Evolutionary conservation across 208 protist genomes (phyloP).

Genomic region (Lotmaria passim): DNA sequence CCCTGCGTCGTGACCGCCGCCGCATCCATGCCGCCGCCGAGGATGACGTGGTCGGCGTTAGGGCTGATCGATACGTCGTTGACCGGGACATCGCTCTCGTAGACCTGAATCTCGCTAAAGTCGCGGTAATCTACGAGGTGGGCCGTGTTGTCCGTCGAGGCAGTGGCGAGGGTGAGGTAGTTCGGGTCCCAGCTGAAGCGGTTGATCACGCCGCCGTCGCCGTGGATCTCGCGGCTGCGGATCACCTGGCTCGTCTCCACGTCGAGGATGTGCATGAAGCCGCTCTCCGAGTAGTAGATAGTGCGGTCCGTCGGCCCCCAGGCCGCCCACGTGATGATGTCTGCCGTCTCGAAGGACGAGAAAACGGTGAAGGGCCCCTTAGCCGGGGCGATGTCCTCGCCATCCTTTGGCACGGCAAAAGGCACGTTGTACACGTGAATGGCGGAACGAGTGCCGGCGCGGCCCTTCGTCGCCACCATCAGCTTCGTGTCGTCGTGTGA

Average conservation of each 20-base stretch:
- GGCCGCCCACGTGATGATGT: slow-evolving; percentile 88
- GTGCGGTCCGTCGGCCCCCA: slow-evolving; percentile 97
- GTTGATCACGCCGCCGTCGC: slow-evolving; percentile 67
- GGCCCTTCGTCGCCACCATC: slow-evolving; percentile 92
- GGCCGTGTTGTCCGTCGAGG: slow-evolving; percentile 94
- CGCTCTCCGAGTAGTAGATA: slow-evolving; percentile 95
- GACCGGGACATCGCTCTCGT: slow-evolving; percentile 95
- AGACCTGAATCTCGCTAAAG: slow-evolving; percentile 94
- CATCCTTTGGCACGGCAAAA: slow-evolving; percentile 53
- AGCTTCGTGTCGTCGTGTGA: slow-evolving; percentile 91
- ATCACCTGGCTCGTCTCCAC: slow-evolving; percentile 87
- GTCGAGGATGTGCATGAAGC: slow-evolving; percentile 93
- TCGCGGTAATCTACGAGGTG: slow-evolving; percentile 95
- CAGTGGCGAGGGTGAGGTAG: slow-evolving; percentile 92
- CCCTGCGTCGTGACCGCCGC: slow-evolving; percentile 94
- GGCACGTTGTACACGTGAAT: slow-evolving; percentile 93
- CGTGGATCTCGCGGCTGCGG: slow-evolving; percentile 69
- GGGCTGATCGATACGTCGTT: slow-evolving; percentile 97
- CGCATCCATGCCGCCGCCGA: slow-evolving; percentile 98
- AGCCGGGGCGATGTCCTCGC: slow-evolving; percentile 64
- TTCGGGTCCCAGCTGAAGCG: slow-evolving; percentile 93
- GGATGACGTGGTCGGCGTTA: slow-evolving; percentile 87
- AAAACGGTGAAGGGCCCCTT: slow-evolving; percentile 71
- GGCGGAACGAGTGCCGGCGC: slow-evolving; percentile 72
- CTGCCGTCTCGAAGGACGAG: slow-evolving; percentile 58